Conservation (phyloP, 768 basidiomycete species). For the Amanita fuliginea region DNA sequence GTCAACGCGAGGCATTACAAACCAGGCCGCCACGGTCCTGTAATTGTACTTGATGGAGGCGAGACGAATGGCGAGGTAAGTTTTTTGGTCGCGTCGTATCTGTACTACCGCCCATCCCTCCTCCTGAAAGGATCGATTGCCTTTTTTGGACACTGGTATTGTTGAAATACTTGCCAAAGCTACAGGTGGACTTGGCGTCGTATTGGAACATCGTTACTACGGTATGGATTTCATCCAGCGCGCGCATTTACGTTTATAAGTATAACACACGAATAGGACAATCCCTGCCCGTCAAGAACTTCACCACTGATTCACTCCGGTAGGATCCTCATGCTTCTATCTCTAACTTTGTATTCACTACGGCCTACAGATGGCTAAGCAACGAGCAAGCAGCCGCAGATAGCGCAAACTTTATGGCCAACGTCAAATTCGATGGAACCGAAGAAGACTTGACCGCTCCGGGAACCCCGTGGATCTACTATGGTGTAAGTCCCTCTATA, state of each 20-base stretch:
- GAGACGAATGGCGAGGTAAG: slow-evolving; percentile 80
- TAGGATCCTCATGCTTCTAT: slow-evolving; percentile 15
- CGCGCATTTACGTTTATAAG: background rate
- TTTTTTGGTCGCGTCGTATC: background rate
- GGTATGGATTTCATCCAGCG: slow-evolving; percentile 26
- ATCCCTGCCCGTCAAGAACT: slow-evolving; percentile 68
- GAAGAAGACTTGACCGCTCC: slow-evolving; percentile 65
- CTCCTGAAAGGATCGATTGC: slow-evolving; percentile 29
- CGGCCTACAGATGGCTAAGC: slow-evolving; percentile 58
- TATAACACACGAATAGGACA: slow-evolving; percentile 26
- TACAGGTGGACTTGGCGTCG: slow-evolving; percentile 79
- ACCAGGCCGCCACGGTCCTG: slow-evolving; percentile 61
- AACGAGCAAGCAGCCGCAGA: slow-evolving; percentile 87
- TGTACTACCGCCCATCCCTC: too few species aligned
- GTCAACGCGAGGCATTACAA: slow-evolving; percentile 75
- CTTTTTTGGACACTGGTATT: slow-evolving; percentile 72
- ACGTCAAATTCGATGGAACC: slow-evolving; percentile 65
- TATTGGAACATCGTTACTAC: slow-evolving; percentile 92
- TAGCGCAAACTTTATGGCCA: slow-evolving; percentile 83
- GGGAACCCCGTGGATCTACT: slow-evolving; percentile 81
- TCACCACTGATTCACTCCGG: slow-evolving; percentile 78
- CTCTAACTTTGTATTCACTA: background rate
- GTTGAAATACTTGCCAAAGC: slow-evolving; percentile 76
- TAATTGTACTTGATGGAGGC: slow-evolving; percentile 87
- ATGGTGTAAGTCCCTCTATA: slow-evolving; percentile 50